These are phyloP conservation scores for Puccinia novopanici DNA, from an alignment of 1,284 basidiomycete genomes.

Conservation along the genomic window DNA sequence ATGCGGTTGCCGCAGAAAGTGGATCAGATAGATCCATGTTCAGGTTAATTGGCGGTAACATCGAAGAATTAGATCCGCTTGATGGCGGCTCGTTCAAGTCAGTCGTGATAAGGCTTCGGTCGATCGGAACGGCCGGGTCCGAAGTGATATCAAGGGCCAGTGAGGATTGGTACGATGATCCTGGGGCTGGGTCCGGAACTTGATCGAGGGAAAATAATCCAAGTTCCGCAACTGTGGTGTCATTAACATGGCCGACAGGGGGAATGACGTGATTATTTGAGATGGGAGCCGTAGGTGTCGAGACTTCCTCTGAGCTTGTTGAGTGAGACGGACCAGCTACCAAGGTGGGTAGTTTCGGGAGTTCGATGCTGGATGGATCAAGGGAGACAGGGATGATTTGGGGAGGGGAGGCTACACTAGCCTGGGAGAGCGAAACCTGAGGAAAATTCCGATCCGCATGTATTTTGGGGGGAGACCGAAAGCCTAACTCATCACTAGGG, in stretches of 20 bases:
- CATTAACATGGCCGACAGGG: background rate
- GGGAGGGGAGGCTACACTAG: constrained; percentile 18
- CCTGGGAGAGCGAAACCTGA: constrained; percentile 25
- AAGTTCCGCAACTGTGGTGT: background rate
- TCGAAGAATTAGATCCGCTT: background rate
- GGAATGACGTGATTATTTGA: background rate
- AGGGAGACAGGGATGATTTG: background rate
- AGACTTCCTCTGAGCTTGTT: background rate
- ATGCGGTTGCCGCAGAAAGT: constrained; percentile 26
- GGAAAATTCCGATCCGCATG: constrained; percentile 20
- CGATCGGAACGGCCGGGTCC: constrained; percentile 1
- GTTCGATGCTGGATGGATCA: background rate
- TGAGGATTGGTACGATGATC: background rate
- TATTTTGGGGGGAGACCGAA: constrained; percentile 11
- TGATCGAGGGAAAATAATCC: constrained; percentile 12
- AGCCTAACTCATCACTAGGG: constrained; percentile 1
- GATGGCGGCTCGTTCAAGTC: background rate
- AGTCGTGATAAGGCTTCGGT: background rate
- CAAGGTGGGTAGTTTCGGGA: background rate
- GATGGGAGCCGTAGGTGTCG: constrained; percentile 16
- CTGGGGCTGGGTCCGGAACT: background rate
- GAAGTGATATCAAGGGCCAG: constrained; percentile 8
- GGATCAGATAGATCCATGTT: constrained; percentile 33
- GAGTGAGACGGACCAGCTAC: background rate
- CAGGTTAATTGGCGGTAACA: constrained; percentile 18